Evolutionary conservation across 2,329 filamentous ascomycete genomes (phyloP), one percentile per base, ranked within the genome.

Genomic region (Penicillium sp.): DNA sequence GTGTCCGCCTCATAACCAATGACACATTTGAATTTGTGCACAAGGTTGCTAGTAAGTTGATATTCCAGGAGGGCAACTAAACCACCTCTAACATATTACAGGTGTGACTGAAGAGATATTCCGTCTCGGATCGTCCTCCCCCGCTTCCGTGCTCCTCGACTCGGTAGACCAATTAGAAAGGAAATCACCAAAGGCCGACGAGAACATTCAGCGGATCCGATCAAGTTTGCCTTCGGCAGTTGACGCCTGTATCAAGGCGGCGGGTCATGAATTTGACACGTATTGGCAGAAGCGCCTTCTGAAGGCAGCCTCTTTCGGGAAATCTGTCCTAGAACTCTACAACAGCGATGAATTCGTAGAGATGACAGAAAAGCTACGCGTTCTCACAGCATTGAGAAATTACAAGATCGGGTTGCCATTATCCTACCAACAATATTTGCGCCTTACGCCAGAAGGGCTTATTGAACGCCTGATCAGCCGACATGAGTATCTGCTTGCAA

Each of bases 301-400:
- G n/a, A 95, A 95, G 67, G 93, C 93, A 5, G 93, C 93, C 0
- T 97, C 92, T 0, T 97, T 96, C 67, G 93, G 93, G 53, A 99
- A 99, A 69, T 97, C 93, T 0, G 93, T 97, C 0, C 79, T 99
- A 3, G 93, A 97, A 62, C 84, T 97, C 11, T 99, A 97, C 72
- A 96, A 93, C 70, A 96, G 91, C 64, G 93, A 99, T 64, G 92
- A 99, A 57, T 99, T 97, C 71, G 93, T 99, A 46, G 92, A 97
- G 55, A 97, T 96, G 86, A 95, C 90, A 60, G 92, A 99, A 69
- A 93, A 86, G 0, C 74, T 99, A 13, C 86, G 93, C 13, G 91
- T 99, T 0, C 77, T 99, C 40, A 97, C 96, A 62, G 92, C 92
- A 6, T 87, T 92, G 11, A 84, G 93, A 43, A 95, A 88, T 68